Conservation (phyloP, 441 rosid species). For the Erodium chrysanthum region DNA sequence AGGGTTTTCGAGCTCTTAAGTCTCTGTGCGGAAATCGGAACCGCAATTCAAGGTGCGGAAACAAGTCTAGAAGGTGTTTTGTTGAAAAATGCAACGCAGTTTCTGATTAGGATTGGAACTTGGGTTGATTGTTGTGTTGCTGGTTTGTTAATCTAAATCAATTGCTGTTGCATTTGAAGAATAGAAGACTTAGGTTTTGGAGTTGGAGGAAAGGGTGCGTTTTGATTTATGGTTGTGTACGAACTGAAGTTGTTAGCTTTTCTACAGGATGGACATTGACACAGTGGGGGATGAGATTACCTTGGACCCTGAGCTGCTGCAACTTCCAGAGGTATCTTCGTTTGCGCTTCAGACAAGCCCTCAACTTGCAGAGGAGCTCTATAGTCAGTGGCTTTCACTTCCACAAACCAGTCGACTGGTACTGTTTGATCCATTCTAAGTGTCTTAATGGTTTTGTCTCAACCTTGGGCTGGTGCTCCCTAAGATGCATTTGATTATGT, state of each 20-base stretch:
- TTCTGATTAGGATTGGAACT: neutral
- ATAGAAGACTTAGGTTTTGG: conserved; percentile 19
- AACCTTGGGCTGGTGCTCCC: neutral
- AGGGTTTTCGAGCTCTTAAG: neutral
- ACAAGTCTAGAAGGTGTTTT: neutral
- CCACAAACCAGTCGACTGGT: conserved; percentile 80
- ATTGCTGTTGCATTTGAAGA: neutral
- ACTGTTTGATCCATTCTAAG: conserved; percentile 8
- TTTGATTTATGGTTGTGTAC: neutral
- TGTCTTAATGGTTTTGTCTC: neutral
- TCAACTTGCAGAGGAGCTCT: conserved; percentile 58
- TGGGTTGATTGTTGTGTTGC: neutral
- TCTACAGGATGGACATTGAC: conserved; percentile 35
- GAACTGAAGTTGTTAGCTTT: neutral
- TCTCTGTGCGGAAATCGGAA: no score
- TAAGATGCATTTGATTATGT: neutral
- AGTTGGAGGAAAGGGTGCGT: conserved; percentile 19
- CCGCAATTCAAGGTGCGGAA: neutral
- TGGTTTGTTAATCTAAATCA: neutral
- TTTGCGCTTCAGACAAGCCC: conserved; percentile 55
- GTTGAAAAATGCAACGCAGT: neutral
- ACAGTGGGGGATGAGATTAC: conserved; percentile 45
- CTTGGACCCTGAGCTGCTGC: conserved; percentile 71
- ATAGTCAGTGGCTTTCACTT: conserved; percentile 87
- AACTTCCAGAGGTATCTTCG: conserved; percentile 69